Base-by-base conservation (phyloP, 176 grass and related monocot genomes). In the Hordeum marinum region DNA sequence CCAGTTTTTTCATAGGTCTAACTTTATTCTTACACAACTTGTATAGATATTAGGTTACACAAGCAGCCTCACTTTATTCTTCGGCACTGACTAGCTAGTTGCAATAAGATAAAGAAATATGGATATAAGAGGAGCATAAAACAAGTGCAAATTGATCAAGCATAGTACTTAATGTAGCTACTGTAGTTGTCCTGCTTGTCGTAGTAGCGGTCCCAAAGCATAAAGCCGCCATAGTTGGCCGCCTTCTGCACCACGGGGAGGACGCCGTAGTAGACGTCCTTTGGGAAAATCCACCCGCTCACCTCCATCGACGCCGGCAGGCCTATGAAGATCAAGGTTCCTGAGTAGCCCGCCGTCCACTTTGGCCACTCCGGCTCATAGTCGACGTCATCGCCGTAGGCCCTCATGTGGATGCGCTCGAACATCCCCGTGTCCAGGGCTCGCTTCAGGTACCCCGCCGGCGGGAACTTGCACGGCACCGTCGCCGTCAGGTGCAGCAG, bases 181-280 rank as follows among this genome's bases (percentile, higher is more conserved):
- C 77, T 46, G 15, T 65, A 80, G 1, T 11, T 18, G 17, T 40
- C 31, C 4, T 4, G 34, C 25, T 64, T 79, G 59, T 79, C 76
- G 6, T 58, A n/a, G 55, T 6, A 62, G 21, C 57, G 58, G 9
- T 78, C 76, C 76, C 76, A 78, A 37, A 79, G 5, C 77, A 79
- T 64, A 58, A 79, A 8, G 36, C 77, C 77, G 77, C 77, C 77
- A 37, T 79, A 79, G 77, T 31, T 79, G 37, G 37, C 59, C 37
- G 58, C 59, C 37, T 45, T 64, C 59, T 79, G 77, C 77, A 64
- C 23, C 39, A 0, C 8, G n/a, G 36, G 14, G 4, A 66, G 0
- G 17, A 21, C 8, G 27, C 25, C 10, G 78, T 45, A 45, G 24
- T 80, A 63, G 11, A 65, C 37, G 3, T 62, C 17, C 77, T 80